Conservation (phyloP, 2,329 filamentous ascomycete species). For the Pseudogymnoascus sp. region DNA sequence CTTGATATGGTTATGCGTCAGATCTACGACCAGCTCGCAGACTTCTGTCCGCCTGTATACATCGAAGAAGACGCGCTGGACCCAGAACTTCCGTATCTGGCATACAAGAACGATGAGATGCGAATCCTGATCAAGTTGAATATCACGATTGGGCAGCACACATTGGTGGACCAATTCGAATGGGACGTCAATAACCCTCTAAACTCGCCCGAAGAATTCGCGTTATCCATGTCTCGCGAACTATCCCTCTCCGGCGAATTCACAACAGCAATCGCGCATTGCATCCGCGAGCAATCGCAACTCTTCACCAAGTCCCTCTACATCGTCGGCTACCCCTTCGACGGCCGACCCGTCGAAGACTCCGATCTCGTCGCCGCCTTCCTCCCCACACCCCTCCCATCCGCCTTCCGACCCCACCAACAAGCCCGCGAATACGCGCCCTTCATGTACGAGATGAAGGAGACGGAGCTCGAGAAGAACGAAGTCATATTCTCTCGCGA, state of each 20-base stretch:
- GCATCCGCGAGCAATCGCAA: slow-evolving; percentile 91
- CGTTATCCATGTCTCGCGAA: slow-evolving; percentile 78
- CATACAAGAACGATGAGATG: slow-evolving; percentile 99
- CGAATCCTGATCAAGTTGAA: slow-evolving; percentile 91
- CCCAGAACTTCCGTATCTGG: slow-evolving; percentile 78
- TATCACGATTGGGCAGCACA: slow-evolving; percentile 93
- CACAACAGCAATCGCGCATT: slow-evolving; percentile 93
- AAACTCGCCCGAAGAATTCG: slow-evolving; percentile 94
- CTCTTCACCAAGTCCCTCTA: slow-evolving; percentile 91
- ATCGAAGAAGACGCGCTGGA: slow-evolving; percentile 87
- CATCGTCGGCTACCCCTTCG: slow-evolving; percentile 87
- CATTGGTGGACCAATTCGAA: slow-evolving; percentile 92
- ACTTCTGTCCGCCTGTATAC: slow-evolving; percentile 88
- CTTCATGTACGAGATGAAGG: slow-evolving; percentile 87
- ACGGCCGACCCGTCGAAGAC: slow-evolving; percentile 87
- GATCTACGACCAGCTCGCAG: slow-evolving; percentile 81
- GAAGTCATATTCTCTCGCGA: slow-evolving; percentile 91
- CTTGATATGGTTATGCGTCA: slow-evolving; percentile 55
- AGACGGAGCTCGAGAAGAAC: slow-evolving; percentile 79
- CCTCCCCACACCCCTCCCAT: slow-evolving; percentile 71
- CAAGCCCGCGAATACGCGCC: slow-evolving; percentile 91
- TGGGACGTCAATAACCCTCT: slow-evolving; percentile 96
- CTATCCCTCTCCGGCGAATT: slow-evolving; percentile 91
- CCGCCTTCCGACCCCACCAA: slow-evolving; percentile 82
- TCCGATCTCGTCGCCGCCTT: slow-evolving; percentile 80